Base-by-base conservation (phyloP, 192 early-diverging fungal genomes). In the Nowakowskiella sp. region DNA sequence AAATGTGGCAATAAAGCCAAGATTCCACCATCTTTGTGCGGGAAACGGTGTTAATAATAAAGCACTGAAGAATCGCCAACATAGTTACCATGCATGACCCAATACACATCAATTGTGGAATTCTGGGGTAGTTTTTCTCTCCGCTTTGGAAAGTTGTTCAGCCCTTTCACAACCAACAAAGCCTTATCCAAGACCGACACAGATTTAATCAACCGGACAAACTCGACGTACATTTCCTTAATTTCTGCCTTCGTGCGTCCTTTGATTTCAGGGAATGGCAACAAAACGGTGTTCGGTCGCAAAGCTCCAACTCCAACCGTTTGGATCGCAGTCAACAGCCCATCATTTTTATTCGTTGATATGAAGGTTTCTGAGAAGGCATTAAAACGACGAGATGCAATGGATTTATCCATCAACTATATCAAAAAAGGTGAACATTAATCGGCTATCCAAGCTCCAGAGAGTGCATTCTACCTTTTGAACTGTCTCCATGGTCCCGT, bases 11-110 rank as follows among this genome's bases (percentile, higher is more conserved):
- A 47, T 6, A 61, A 33, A 21, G 50, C 57, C 42, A 61, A 25
- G 53, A 61, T 61, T 16, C 54, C 60, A 4, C 60, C 60, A 30
- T 61, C 60, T n/a, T n/a, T n/a, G n/a, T n/a, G n/a, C n/a, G n/a
- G n/a, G n/a, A n/a, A n/a, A n/a, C n/a, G n/a, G n/a, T n/a, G n/a
- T n/a, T n/a, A n/a, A n/a, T n/a, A n/a, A n/a, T n/a, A n/a, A n/a
- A n/a, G n/a, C n/a, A n/a, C n/a, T n/a, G n/a, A n/a, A n/a, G n/a
- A n/a, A n/a, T n/a, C n/a, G n/a, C n/a, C n/a, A n/a, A n/a, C n/a
- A n/a, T n/a, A n/a, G n/a, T n/a, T n/a, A n/a, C n/a, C n/a, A 36
- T 50, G 49, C 31, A 50, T 36, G 25, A 50, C 31, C 49, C 49
- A 50, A 30, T 31, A 50, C 8, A 50, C 25, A 36, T 30, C 25